Conservation (phyloP, 345 rosid genomes). For the Jatropha curcas region DNA sequence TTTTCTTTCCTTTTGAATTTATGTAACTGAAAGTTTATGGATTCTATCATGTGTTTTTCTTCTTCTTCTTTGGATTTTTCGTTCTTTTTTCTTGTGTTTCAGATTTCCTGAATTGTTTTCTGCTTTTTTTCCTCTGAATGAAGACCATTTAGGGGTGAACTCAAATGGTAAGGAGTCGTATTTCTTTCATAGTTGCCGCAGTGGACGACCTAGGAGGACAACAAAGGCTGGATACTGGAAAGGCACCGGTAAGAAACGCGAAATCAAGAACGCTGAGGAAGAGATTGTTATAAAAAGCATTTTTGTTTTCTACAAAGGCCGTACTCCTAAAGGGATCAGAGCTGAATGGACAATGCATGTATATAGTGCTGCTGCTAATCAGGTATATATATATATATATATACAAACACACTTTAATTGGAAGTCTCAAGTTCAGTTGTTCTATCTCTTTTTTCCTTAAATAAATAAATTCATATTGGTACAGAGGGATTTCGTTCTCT, state of each 20-base stretch:
- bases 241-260: background rate
- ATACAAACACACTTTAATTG: no score
- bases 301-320: background rate
- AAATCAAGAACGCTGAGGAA: background rate
- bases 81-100: no score
- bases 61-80: no score
- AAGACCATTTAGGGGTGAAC: background rate
- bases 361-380: background rate
- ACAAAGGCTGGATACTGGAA: slow-evolving; percentile 1
- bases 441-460: background rate
- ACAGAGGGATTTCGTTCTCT: background rate
- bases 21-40: no score
- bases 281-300: background rate
- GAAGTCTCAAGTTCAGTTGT: no score
- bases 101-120: no score
- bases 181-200: background rate
- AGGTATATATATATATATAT: background rate
- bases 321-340: background rate
- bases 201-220: background rate
- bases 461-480: background rate
- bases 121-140: no score
- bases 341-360: background rate
- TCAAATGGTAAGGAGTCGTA: background rate
- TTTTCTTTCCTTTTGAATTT: no score
- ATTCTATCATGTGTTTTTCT: no score